Base-by-base conservation (phyloP, 257 asterid genomes). In the Ballota nigra region DNA sequence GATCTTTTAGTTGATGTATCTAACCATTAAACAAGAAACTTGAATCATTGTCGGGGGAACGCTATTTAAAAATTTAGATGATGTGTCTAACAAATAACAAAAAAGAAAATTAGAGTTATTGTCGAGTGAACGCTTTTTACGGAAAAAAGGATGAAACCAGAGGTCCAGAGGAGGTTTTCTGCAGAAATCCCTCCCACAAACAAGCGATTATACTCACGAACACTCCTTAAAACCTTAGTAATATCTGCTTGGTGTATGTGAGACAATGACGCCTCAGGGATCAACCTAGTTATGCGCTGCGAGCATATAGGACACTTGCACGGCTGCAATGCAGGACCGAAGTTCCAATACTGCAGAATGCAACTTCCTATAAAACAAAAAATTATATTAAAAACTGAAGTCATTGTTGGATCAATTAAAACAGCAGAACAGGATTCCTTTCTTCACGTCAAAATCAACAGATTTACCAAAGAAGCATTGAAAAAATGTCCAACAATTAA, bases 291-390 rank as follows among this genome's bases (percentile, higher is more conserved):
- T 72, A 91, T 89, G 77, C 53, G 72, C 78, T 75, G 79, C 9
- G 82, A 84, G 85, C 97, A 91, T 95, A 91, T 88, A 60, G 97
- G 97, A 76, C 97, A 91, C 77, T 70, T 87, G 81, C 97, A 91
- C 40, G 96, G 95, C 71, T 74, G 87, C 74, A 91, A 73, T 29
- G 86, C 83, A 33, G 89, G 82, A 73, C 87, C 73, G 43, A 77
- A 89, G 79, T 87, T 83, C 96, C 97, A 91, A 63, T 89, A 91
- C 79, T 88, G 92, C 81, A 91, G 77, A 79, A 89, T 86, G 75
- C 96, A 91, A 63, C 91, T 82, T 36, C 97, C 97, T 91, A 79
- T 2, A 75, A 52, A 40, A 23, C 49, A 75, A 3, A 60, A 34
- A 66, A 49, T 53, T 16, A 23, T 24, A 56, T 69, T 56, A 56